Percentiles rank a stretch among this genome's conserved stretches.
phyloP scores from a whole-genome alignment of 164 flowering plant species.

The Vitis rotundifolia region DNA sequence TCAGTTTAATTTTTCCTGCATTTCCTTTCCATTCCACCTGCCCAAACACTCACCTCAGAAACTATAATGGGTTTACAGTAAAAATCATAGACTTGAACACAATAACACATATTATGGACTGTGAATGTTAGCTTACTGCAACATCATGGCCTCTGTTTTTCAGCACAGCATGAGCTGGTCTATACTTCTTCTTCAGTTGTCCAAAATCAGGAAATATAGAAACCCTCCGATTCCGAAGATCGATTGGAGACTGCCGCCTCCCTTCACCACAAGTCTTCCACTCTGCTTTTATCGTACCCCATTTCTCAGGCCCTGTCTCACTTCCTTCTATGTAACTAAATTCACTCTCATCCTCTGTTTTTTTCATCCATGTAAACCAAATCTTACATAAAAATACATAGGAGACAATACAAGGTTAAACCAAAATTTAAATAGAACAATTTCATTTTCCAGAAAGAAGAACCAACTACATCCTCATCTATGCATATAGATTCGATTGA shows the following conservation, averaged over 20 bases:
- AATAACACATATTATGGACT: too few species aligned
- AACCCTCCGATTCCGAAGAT: slow-evolving; percentile 38
- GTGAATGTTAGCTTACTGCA: slow-evolving; percentile 27
- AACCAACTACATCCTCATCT: too few species aligned
- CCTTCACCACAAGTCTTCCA: slow-evolving; percentile 63
- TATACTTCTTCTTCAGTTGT: slow-evolving; percentile 41
- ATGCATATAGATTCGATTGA: too few species aligned
- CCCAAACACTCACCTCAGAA: too few species aligned
- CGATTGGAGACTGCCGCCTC: slow-evolving; percentile 73
- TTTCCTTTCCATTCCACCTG: slow-evolving; percentile 61
- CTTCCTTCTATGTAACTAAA: slow-evolving; percentile 44
- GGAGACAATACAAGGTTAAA: background rate
- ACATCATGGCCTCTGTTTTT: slow-evolving; percentile 74
- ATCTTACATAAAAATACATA: background rate
- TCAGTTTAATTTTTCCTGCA: slow-evolving; percentile 49
- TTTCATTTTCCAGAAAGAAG: too few species aligned
- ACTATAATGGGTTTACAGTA: too few species aligned
- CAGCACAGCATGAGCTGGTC: slow-evolving; percentile 45
- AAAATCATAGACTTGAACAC: too few species aligned
- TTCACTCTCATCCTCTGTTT: slow-evolving; percentile 50
- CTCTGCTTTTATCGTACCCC: slow-evolving; percentile 51
- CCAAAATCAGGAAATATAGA: slow-evolving; percentile 33
- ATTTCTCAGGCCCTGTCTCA: slow-evolving; percentile 56
- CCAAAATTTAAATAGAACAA: too few species aligned
- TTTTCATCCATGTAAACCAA: too few species aligned